phyloP scores from a whole-genome alignment of 2,329 filamentous ascomycete species.

The Exserohilum rostratum region DNA sequence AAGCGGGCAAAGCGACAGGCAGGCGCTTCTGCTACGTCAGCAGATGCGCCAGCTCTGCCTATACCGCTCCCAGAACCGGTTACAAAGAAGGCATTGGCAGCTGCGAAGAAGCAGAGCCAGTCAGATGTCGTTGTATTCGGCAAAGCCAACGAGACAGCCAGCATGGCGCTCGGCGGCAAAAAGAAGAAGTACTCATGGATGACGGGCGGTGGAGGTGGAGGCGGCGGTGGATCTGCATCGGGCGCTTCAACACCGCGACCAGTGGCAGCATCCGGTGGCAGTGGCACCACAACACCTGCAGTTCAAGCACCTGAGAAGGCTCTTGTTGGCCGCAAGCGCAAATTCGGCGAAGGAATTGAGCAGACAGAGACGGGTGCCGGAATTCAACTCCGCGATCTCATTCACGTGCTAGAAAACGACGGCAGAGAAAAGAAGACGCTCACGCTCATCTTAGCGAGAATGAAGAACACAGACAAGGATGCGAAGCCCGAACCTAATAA shows the following conservation, averaged over 20 bases:
- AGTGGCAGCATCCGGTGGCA: slow-evolving; percentile 28
- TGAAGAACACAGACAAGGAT: slow-evolving; percentile 41
- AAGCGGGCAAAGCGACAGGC: slow-evolving; percentile 52
- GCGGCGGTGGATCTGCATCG: slow-evolving; percentile 43
- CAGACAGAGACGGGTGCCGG: slow-evolving; percentile 75
- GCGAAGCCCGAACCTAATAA: slow-evolving; percentile 19
- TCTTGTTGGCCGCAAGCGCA: slow-evolving; percentile 64
- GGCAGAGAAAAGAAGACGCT: slow-evolving; percentile 67
- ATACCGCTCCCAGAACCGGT: slow-evolving; percentile 55
- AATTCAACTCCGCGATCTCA: slow-evolving; percentile 84
- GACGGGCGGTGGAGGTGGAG: slow-evolving; percentile 55
- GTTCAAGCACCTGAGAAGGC: slow-evolving; percentile 37
- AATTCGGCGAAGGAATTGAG: slow-evolving; percentile 78
- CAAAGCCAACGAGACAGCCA: slow-evolving; percentile 84
- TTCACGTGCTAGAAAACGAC: slow-evolving; percentile 79
- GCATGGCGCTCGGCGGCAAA: slow-evolving; percentile 73
- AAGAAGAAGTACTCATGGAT: slow-evolving; percentile 78
- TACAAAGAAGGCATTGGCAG: slow-evolving; percentile 87
- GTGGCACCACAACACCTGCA: slow-evolving; percentile 35
- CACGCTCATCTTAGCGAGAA: slow-evolving; percentile 35
- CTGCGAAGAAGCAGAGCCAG: slow-evolving; percentile 72
- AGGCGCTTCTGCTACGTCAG: slow-evolving; percentile 33
- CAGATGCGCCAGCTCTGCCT: slow-evolving; percentile 32
- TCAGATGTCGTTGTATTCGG: slow-evolving; percentile 80
- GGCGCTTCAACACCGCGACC: slow-evolving; percentile 44